Evolutionary conservation across 2,329 filamentous ascomycete species (phyloP), one percentile per base, ranked within the genome.

Genomic region (Aspergillus glaucus): DNA sequence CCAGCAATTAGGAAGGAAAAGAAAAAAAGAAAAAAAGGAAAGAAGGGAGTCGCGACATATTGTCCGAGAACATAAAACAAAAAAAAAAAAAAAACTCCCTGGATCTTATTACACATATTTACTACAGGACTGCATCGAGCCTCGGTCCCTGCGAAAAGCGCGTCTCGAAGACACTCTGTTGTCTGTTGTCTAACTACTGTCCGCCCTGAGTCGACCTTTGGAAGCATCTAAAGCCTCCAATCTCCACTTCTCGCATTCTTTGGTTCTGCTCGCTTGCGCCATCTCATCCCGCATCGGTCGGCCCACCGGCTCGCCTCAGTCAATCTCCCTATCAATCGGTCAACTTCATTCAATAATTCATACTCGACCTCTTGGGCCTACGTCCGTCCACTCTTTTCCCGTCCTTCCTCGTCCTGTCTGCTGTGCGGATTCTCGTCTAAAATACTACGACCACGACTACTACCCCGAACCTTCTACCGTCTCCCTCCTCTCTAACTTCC

Each of bases 341-440:
- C 34, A 15, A 37, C 34, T 62, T 17, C 19, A 14, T 21, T 45
- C 48, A 61, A 60, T 58, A 61, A 60, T 58, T 52, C 58, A 67
- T 66, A 62, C 58, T 63, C 56, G 53, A 55, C 59, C 54, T 56
- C 47, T 50, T 45, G 40, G 45, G 56, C 52, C 58, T 60, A 63
- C 61, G 48, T 56, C 59, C 49, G 58, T 57, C 56, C 55, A 53
- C 49, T 51, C 47, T 52, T 44, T 53, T 56, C 43, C 41, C 40
- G 49, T 48, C 42, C 52, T 53, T 42, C 42, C 30, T 45, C 49
- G 49, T 46, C 50, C 41, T 42, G 50, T 65, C 62, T 64, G 62
- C 63, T 64, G 62, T 54, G 63, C 63, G 56, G 61, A 64, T 65
- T 59, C 59, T 12, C 10, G 26, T 30, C 34, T 50, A 61, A 50